These are phyloP conservation scores for Flaveria bidentis DNA, from an alignment of 129 eudicot species.

Conservation along the genomic window DNA sequence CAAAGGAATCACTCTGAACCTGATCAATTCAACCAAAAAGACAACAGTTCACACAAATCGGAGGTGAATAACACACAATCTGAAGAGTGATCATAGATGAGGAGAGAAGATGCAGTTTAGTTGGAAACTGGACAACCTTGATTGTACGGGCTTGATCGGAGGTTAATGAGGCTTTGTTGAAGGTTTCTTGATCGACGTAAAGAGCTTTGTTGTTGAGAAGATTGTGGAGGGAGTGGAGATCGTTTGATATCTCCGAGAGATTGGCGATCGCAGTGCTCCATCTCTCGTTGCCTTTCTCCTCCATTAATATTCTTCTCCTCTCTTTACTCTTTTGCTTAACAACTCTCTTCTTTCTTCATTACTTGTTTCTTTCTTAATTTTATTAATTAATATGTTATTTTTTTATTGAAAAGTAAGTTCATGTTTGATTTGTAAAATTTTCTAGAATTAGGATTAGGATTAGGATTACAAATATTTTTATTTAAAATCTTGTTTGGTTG, in stretches of 20 bases:
- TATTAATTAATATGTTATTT: not conserved
- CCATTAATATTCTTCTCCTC: conserved; percentile 41
- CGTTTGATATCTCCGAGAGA: conserved; percentile 69
- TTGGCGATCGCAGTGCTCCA: conserved; percentile 85
- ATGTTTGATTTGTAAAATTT: no score
- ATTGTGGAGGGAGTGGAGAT: conserved; percentile 74
- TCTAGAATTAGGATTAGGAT: no score
- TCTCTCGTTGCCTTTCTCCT: conserved; percentile 71
- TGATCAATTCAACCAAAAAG: conserved; percentile 4
- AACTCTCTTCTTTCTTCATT: not conserved
- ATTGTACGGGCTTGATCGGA: conserved; percentile 88
- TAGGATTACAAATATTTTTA: no score
- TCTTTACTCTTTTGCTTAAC: not conserved
- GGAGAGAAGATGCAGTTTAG: not conserved
- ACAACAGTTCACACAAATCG: not conserved
- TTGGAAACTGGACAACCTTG: conserved; percentile 52
- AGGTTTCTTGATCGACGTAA: conserved; percentile 79
- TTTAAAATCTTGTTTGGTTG: no score
- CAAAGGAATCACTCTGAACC: not conserved
- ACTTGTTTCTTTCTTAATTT: not conserved
- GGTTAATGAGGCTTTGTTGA: conserved; percentile 72
- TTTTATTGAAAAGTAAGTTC: no score
- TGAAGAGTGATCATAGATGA: not conserved
- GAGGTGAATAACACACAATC: not conserved
- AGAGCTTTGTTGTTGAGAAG: conserved; percentile 78